phyloP scores from a whole-genome alignment of 352 stramenopile species.

The Globisporangium ultimum region DNA sequence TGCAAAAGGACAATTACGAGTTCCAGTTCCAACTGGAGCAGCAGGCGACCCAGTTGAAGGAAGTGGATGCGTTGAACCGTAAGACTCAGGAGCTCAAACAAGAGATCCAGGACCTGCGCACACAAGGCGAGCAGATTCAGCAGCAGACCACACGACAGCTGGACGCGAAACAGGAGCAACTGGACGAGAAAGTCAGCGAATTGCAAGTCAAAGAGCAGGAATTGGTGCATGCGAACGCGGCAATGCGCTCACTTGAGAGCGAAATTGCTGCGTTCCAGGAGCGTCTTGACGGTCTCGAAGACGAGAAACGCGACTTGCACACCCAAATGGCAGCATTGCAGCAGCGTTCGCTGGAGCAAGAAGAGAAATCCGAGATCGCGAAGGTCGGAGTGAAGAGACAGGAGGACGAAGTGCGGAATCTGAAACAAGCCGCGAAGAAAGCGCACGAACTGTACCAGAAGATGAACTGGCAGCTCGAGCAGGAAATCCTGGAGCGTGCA shows the following conservation, averaged over 20 bases:
- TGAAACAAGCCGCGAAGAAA: constrained; percentile 52
- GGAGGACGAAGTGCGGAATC: constrained; percentile 52
- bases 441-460: constrained; percentile 63
- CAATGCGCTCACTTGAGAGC: constrained; percentile 25
- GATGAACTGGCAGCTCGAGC: constrained; percentile 49
- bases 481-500: constrained; percentile 44
- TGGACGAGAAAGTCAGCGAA: constrained; percentile 22
- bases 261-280: constrained; percentile 18
- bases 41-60: constrained; percentile 38
- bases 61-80: constrained; percentile 34
- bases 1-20: constrained; percentile 78
- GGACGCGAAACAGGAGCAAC: not conserved
- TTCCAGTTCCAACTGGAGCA: constrained; percentile 66
- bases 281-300: constrained; percentile 19
- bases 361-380: constrained; percentile 45
- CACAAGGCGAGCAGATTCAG: constrained; percentile 2
- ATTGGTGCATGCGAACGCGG: constrained; percentile 22
- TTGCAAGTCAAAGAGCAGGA: constrained; percentile 25
- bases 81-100: constrained; percentile 37
- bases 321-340: constrained; percentile 30
- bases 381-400: constrained; percentile 33
- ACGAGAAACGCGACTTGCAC: constrained; percentile 32
- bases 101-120: constrained; percentile 23
- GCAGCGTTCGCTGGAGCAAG: constrained; percentile 36
- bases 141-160: not conserved